These are phyloP conservation scores for Sphagnum fallax DNA, from an alignment of 228 moss, liverwort and hornwort genomes.

Conservation along the genomic window DNA sequence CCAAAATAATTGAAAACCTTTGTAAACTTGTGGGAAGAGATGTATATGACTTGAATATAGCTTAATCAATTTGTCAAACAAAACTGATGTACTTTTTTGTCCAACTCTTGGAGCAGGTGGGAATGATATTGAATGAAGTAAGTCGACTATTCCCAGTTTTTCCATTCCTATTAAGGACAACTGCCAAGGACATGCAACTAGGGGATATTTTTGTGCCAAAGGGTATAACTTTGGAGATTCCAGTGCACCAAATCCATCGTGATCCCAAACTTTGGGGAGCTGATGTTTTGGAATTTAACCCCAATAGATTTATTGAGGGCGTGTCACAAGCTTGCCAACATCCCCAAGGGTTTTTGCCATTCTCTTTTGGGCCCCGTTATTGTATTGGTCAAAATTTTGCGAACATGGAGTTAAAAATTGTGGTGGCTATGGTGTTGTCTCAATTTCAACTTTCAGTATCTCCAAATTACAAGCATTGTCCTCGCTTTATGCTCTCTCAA, in stretches of 20 bases:
- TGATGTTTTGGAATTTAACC: constrained; percentile 18
- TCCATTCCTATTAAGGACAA: constrained; percentile 15
- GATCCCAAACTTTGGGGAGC: constrained; percentile 16
- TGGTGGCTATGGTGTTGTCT: constrained; percentile 9
- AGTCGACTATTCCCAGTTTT: constrained; percentile 22
- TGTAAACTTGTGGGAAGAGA: not conserved
- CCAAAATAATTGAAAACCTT: not conserved
- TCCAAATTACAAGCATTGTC: constrained; percentile 10
- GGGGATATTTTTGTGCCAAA: constrained; percentile 30
- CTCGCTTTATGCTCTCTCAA: not conserved
- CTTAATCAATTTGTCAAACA: not conserved
- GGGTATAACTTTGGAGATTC: constrained; percentile 10
- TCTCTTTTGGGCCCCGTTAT: constrained; percentile 12
- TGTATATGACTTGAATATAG: not conserved
- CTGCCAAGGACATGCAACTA: constrained; percentile 31
- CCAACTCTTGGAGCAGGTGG: constrained; percentile 19
- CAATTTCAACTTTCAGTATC: constrained; percentile 9
- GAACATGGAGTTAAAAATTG: constrained; percentile 8
- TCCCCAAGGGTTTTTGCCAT: constrained; percentile 11
- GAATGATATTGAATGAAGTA: constrained; percentile 38
- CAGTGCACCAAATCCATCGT: constrained; percentile 3
- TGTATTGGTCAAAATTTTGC: constrained; percentile 20
- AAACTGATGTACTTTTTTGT: no score
- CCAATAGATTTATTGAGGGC: constrained; percentile 17
- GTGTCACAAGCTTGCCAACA: constrained; percentile 9